Evolutionary conservation across 2,329 filamentous ascomycete genomes (phyloP).

Genomic region (Colletotrichum caudatum): DNA sequence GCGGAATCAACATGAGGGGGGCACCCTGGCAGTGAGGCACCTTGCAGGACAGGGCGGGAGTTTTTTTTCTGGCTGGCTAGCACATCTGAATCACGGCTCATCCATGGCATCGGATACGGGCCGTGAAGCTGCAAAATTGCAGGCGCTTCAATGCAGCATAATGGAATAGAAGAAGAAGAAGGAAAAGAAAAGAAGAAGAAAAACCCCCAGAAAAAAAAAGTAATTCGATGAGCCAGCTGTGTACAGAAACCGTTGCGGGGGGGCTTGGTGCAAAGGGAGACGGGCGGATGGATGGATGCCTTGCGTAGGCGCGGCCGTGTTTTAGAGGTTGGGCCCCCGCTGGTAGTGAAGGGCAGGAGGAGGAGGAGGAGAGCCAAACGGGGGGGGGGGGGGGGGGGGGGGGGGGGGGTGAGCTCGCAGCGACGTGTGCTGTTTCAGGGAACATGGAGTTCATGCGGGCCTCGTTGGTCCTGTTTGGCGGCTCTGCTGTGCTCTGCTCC

Average conservation of each 20-base stretch:
- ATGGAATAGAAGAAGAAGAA: conserved; percentile 11
- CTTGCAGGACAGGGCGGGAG: neutral
- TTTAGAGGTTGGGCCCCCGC: conserved; percentile 2
- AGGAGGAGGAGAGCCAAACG: conserved; percentile 6
- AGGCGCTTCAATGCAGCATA: conserved; percentile 11
- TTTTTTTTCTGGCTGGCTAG: neutral
- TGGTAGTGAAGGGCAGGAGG: neutral
- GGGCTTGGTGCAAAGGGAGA: conserved; percentile 18
- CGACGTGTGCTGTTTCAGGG: conserved; percentile 35
- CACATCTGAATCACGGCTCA: conserved; percentile 29
- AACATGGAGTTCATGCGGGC: conserved; percentile 30
- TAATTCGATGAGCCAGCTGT: conserved; percentile 11
- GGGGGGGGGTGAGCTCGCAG: conserved; percentile 28
- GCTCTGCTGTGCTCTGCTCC: neutral
- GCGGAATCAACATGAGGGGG: neutral
- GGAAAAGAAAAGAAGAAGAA: neutral
- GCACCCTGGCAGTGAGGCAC: neutral
- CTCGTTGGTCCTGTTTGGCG: neutral
- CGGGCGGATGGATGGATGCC: conserved; percentile 16
- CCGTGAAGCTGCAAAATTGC: conserved; percentile 1
- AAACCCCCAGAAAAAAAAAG: conserved; percentile 3
- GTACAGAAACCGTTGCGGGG: conserved; percentile 21
- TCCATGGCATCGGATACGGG: conserved; percentile 9
- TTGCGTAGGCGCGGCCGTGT: conserved; percentile 22
- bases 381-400: too few species aligned